Base-by-base conservation (phyloP, 306 rosid genomes). In the Senna siamea region DNA sequence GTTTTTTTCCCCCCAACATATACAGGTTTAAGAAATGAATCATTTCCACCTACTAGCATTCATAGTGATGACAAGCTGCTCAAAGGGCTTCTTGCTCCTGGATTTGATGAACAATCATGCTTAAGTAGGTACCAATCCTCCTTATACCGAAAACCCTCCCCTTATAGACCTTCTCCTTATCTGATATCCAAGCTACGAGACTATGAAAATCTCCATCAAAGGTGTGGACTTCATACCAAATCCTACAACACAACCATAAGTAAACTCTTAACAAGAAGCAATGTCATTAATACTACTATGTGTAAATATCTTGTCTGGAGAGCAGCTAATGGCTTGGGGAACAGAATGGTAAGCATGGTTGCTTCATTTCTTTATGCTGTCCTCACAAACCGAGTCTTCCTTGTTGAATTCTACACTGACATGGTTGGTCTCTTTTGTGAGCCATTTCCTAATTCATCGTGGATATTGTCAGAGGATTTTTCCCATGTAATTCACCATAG, bases 381-480 rank as follows among this genome's bases (percentile, higher is more conserved):
- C 51, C 86, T 81, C 72, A 75, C 86, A 56, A 56, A 81, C 74
- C 77, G 83, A 40, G 82, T 81, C 37, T 59, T 85, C 23, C 88
- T 85, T 11, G 88, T 81, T 15, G 78, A 75, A 75, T 83, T 85
- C 37, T 81, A 80, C 19, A 64, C 72, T 34, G 88, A 85, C 56
- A 82, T 85, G 88, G 69, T 52, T 18, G 86, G 70, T 55, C 84
- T 85, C 5, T 85, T 85, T 41, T 85, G 88, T 2, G 88, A 85
- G 62, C 84, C 86, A 20, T 85, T 78, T 76, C 88, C 82, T 0
- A 73, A 78, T 35, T 78, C 44, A 43, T 78, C 86, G 1, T 85
- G 82, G 88, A 41, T 81, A 30, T 74, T 85, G 19, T 83, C 86
- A 5, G 13, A 44, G 18, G 80, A 85, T 1, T 78, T 85, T 81